A percentile compares a stretch with the other conserved stretches of the same genome.
Evolutionary conservation across 1,284 basidiomycete species (phyloP).

Genomic region (Melampsora medusae): DNA sequence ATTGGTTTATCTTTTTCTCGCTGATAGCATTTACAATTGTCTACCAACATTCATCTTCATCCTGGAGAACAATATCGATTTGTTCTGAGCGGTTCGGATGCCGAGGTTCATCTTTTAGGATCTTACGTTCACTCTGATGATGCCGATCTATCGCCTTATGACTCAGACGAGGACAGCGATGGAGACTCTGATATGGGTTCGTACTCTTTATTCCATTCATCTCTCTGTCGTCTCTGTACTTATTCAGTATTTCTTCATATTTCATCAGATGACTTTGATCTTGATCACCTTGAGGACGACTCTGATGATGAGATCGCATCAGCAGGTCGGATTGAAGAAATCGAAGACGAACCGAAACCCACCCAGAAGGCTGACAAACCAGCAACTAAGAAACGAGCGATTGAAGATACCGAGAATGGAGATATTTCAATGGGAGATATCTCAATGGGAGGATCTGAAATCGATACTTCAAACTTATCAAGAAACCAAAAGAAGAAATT

Average conservation of each 20-base stretch:
- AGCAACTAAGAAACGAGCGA: conserved; percentile 26
- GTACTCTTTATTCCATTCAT: neutral
- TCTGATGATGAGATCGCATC: conserved; percentile 16
- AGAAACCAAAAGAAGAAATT: conserved; percentile 36
- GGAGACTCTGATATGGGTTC: conserved; percentile 40
- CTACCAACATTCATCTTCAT: conserved; percentile 30
- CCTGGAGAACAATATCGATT: conserved; percentile 44
- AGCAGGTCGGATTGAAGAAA: conserved; percentile 14
- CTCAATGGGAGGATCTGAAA: neutral
- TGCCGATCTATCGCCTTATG: conserved; percentile 14
- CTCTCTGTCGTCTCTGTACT: neutral
- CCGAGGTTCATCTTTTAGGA: conserved; percentile 42
- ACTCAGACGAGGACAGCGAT: conserved; percentile 30
- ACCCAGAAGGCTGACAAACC: conserved; percentile 27
- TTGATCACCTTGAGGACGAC: conserved; percentile 15
- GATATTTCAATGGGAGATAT: conserved; percentile 43
- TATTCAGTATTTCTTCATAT: neutral
- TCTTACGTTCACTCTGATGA: conserved; percentile 19
- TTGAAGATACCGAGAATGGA: conserved; percentile 31
- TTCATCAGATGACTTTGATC: conserved; percentile 14
- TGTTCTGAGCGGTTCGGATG: conserved; percentile 27
- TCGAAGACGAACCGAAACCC: conserved; percentile 15
- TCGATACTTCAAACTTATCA: conserved; percentile 22
- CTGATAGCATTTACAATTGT: conserved; percentile 21
- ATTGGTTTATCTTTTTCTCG: neutral